Evolutionary conservation across 352 stramenopile genomes (phyloP), one percentile per base, ranked within the genome.

Genomic region (Phytopythium delawarense): DNA sequence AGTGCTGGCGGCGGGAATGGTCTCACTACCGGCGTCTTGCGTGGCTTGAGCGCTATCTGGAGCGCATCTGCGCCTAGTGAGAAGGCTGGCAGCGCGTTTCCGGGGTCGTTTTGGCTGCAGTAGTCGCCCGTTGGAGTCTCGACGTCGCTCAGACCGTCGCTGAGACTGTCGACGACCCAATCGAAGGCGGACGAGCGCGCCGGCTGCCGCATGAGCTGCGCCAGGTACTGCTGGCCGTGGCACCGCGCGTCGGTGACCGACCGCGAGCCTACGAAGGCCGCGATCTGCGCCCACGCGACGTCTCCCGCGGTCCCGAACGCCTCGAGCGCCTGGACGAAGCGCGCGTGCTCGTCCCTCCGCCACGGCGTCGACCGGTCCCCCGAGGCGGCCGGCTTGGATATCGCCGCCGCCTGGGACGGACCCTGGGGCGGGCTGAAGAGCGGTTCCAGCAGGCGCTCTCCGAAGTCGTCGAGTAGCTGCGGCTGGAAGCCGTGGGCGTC

Each of bases 251-350:
- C 87, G 13, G 78, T 72, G 28, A 91, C 65, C 18, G 79, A 81
- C 28, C 83, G 76, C 30, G 87, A 88, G 37, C 78, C 76, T 12
- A 96, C 84, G 53, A 80, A 93, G 6, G 71, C 74, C 6, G 84
- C 66, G 66, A 96, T 96, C 51, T 84, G 76, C 23, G 62, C 69
- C 85, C 87, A 94, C 53, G 83, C 83, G 62, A 88, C 72, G 23
- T 78, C 79, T 15, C 61, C 59, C 46, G 77, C 65, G 11, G 65
- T 69, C 1, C 85, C 87, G 56, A 83, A 91, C 15, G 75, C 64
- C 63, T 96, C 87, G 9, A 96, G 72, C 16, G 80, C 86, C 59
- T 91, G 80, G 68, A 96, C 84, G 72, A 96, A 94, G 15, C 86
- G 71, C 20, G 65, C 72, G 64, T 96, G 87, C 59, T 96, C 85